These are phyloP conservation scores for Rhinocladiella similis DNA, from an alignment of 2,329 filamentous ascomycete genomes.

Conservation along the genomic window DNA sequence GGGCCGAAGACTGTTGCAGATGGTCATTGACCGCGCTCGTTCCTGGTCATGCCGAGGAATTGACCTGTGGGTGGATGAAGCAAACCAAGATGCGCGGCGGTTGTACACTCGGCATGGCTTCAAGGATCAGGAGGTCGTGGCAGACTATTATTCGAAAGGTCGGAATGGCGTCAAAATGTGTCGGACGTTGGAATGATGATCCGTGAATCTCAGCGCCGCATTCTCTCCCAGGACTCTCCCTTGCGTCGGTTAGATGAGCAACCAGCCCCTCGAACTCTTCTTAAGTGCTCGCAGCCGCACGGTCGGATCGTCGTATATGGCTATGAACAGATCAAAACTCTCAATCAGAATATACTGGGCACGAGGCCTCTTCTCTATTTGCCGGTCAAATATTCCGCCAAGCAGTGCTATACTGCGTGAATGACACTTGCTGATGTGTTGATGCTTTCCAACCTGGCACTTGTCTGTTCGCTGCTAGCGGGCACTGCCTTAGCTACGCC, in stretches of 20 bases:
- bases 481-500: conserved; percentile 6
- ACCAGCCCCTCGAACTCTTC: conserved; percentile 15
- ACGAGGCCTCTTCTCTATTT: neutral
- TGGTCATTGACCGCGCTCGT: conserved; percentile 43
- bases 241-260: conserved; percentile 24
- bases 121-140: conserved; percentile 45
- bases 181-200: conserved; percentile 12
- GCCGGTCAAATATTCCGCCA: neutral
- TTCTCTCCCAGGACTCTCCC: conserved; percentile 20
- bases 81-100: conserved; percentile 43
- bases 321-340: neutral
- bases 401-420: neutral
- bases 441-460: conserved; percentile 12
- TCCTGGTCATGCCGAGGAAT: conserved; percentile 50
- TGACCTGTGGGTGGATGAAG: conserved; percentile 55
- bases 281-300: conserved; percentile 15
- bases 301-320: neutral
- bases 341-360: neutral
- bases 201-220: conserved; percentile 4
- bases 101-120: conserved; percentile 50
- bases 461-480: neutral
- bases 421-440: conserved; percentile 14
- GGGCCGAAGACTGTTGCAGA: conserved; percentile 46
- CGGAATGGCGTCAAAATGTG: conserved; percentile 48
- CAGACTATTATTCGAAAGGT: conserved; percentile 53